Percentiles rank a stretch among this genome's conserved stretches.
Evolutionary conservation across 2,329 filamentous ascomycete species (phyloP).

Genomic region (Lecanosticta acicola): DNA sequence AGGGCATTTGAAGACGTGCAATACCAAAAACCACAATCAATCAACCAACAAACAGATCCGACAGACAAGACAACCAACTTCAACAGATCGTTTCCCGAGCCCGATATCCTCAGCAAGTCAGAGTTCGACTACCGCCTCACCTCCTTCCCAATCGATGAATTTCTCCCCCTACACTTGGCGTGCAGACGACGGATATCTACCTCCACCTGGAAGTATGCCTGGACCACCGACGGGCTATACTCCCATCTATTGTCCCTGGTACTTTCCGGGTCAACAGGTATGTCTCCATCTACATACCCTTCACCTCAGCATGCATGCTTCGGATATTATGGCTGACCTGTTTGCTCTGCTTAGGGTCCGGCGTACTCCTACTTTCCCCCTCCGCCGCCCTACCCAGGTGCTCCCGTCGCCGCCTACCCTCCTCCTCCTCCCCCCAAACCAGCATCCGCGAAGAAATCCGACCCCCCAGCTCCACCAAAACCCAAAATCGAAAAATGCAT

Average conservation of each 20-base stretch:
- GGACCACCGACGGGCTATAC: background rate
- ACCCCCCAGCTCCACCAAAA: constrained; percentile 2
- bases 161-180: constrained; percentile 26
- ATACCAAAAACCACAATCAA: background rate
- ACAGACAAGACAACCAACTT: background rate
- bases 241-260: background rate
- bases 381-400: constrained; percentile 1
- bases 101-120: background rate
- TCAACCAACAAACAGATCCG: background rate
- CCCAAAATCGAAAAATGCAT: background rate
- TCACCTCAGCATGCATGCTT: too few species aligned
- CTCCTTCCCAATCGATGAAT: constrained; percentile 14
- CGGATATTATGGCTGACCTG: too few species aligned
- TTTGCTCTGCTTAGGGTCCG: too few species aligned
- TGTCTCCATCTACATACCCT: too few species aligned
- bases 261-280: too few species aligned
- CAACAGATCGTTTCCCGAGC: constrained; percentile 2
- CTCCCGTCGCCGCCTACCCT: constrained; percentile 2
- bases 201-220: constrained; percentile 8
- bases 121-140: background rate
- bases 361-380: too few species aligned
- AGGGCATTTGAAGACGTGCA: too few species aligned
- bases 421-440: background rate
- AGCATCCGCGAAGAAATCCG: background rate
- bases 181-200: constrained; percentile 20